A percentile compares a stretch with the other conserved stretches of the same genome.
These are phyloP conservation scores for Suillus spraguei DNA, from an alignment of 768 basidiomycete species.

Conservation along the genomic window DNA sequence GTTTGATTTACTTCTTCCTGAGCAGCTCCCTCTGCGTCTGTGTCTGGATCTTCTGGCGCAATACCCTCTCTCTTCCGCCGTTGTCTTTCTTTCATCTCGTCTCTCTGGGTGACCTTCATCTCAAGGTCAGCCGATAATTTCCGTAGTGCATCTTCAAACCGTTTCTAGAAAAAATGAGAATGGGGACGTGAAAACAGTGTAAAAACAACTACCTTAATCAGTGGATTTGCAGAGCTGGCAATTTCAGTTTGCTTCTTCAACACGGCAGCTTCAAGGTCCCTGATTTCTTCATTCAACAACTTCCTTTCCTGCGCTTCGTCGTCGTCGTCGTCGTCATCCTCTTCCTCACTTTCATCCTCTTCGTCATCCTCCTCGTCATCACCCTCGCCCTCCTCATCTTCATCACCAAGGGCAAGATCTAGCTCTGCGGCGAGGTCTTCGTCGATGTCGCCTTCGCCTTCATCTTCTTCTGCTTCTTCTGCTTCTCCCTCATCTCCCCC, in stretches of 20 bases:
- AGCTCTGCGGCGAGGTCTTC: constrained; percentile 88
- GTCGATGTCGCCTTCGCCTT: constrained; percentile 80
- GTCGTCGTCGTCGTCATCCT: constrained; percentile 74
- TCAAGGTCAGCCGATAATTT: constrained; percentile 87
- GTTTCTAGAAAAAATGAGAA: constrained; percentile 55
- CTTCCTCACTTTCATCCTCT: constrained; percentile 45
- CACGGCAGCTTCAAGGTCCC: constrained; percentile 86
- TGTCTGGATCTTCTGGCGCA: constrained; percentile 39
- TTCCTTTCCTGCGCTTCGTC: constrained; percentile 79
- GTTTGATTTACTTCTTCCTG: constrained; percentile 38
- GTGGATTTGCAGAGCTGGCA: constrained; percentile 79
- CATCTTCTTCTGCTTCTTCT: constrained; percentile 60
- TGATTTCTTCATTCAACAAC: constrained; percentile 85
- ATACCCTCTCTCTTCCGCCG: constrained; percentile 72
- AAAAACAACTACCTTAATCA: constrained; percentile 65
- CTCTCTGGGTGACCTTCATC: constrained; percentile 77
- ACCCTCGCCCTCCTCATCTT: constrained; percentile 63
- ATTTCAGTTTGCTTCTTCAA: constrained; percentile 85
- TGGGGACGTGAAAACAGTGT: not conserved
- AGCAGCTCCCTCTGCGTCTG: constrained; percentile 40
- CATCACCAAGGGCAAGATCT: constrained; percentile 78
- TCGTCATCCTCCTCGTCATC: constrained; percentile 72
- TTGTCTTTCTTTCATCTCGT: constrained; percentile 78
- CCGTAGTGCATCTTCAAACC: constrained; percentile 90
- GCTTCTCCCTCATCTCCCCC: constrained; percentile 64